phyloP scores from a whole-genome alignment of 2,329 filamentous ascomycete genomes.

The Alternaria arborescens region DNA sequence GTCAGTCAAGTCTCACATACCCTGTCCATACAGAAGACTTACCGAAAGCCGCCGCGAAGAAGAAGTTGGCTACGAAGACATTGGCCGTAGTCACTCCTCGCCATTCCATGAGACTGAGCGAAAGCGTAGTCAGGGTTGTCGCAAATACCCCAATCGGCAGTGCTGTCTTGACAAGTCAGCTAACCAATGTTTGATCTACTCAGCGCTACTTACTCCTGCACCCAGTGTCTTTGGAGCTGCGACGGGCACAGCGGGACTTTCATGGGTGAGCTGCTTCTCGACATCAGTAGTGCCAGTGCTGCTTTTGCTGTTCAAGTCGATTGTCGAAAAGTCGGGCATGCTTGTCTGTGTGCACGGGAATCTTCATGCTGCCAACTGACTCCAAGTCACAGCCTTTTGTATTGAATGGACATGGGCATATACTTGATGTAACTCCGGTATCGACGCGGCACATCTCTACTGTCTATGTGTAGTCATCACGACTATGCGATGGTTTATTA shows the following conservation, averaged over 20 bases:
- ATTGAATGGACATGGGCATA: not conserved
- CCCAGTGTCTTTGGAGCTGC: slow-evolving; percentile 20
- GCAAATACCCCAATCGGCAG: slow-evolving; percentile 63
- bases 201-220: slow-evolving; percentile 18
- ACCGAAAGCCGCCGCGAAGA: slow-evolving; percentile 61
- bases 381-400: slow-evolving; percentile 1
- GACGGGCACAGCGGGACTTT: not conserved
- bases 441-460: not conserved
- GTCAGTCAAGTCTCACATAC: not conserved
- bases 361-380: not conserved
- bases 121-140: slow-evolving; percentile 64
- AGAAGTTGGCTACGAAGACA: slow-evolving; percentile 64
- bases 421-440: not conserved
- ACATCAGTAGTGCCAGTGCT: slow-evolving; percentile 17
- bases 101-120: slow-evolving; percentile 64
- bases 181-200: not conserved
- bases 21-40: slow-evolving; percentile 6
- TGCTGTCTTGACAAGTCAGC: slow-evolving; percentile 51
- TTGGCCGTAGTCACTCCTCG: slow-evolving; percentile 61
- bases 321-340: slow-evolving; percentile 3
- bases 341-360: not conserved
- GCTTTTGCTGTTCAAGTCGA: slow-evolving; percentile 13
- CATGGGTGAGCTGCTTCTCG: slow-evolving; percentile 25
- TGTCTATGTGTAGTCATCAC: not conserved
- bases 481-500: not conserved